phyloP scores from a whole-genome alignment of 768 basidiomycete genomes.

The Russula dissimulans region DNA sequence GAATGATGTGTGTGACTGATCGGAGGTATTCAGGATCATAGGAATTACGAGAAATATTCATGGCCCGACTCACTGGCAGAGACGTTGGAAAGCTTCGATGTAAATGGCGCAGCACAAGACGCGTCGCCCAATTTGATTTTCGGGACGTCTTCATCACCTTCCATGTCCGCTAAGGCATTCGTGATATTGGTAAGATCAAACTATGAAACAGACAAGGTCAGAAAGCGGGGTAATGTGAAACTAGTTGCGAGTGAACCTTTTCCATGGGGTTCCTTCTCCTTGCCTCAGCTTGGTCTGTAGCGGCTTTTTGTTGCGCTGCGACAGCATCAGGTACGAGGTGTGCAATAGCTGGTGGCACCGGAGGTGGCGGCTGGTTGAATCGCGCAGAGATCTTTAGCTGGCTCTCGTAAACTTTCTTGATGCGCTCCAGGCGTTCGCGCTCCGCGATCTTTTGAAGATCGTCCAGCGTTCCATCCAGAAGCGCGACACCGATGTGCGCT shows the following conservation, averaged over 20 bases:
- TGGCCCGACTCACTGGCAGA: conserved; percentile 65
- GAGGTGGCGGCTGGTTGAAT: conserved; percentile 90
- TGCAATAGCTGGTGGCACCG: conserved; percentile 81
- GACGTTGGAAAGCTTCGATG: conserved; percentile 96
- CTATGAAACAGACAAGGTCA: conserved; percentile 29
- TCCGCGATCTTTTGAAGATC: conserved; percentile 93
- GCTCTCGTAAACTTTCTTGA: conserved; percentile 96
- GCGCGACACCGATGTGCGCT: conserved; percentile 92
- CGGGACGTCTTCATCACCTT: conserved; percentile 89
- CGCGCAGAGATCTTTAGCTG: conserved; percentile 84
- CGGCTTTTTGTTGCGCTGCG: conserved; percentile 76
- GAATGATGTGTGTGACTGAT: conserved; percentile 90
- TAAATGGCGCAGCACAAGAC: conserved; percentile 97
- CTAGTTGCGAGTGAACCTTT: conserved; percentile 44
- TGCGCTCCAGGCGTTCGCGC: conserved; percentile 76
- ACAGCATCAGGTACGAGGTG: conserved; percentile 87
- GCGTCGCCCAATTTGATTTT: conserved; percentile 99
- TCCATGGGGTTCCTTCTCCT: conserved; percentile 83
- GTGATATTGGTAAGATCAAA: conserved; percentile 75
- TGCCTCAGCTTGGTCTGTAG: conserved; percentile 51
- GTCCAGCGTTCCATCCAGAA: conserved; percentile 84
- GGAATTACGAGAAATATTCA: background rate
- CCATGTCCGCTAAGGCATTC: conserved; percentile 83
- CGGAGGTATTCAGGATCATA: background rate
- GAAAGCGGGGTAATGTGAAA: background rate